These are phyloP conservation scores for Suillus tomentosus DNA, from an alignment of 768 basidiomycete genomes.

Conservation along the genomic window DNA sequence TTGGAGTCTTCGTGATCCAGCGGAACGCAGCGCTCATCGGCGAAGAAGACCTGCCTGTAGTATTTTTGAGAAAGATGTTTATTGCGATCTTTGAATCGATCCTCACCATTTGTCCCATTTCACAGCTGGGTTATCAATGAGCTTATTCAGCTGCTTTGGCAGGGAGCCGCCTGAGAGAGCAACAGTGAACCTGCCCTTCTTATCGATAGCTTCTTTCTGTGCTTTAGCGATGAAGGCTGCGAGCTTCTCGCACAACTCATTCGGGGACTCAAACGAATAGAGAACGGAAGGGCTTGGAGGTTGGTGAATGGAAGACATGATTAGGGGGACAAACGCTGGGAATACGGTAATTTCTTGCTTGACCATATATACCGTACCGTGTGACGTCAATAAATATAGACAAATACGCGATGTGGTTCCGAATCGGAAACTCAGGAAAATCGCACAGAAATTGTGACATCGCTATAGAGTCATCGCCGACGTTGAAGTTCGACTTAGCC, in stretches of 20 bases:
- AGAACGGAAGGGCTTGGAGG: conserved; percentile 71
- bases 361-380: conserved; percentile 11
- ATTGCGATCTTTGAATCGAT: conserved; percentile 7
- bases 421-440: neutral
- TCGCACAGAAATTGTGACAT: neutral
- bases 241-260: conserved; percentile 63
- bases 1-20: conserved; percentile 94
- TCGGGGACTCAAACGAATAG: conserved; percentile 61
- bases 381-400: conserved; percentile 33
- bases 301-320: conserved; percentile 40
- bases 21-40: conserved; percentile 93
- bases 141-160: conserved; percentile 75
- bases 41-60: conserved; percentile 94
- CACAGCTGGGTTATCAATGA: conserved; percentile 62
- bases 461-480: neutral
- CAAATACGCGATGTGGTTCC: conserved; percentile 15
- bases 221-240: conserved; percentile 83
- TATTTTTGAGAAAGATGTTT: neutral
- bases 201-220: conserved; percentile 86
- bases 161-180: conserved; percentile 94
- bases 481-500: neutral
- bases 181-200: conserved; percentile 87
- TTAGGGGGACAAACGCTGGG: conserved; percentile 21
- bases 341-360: conserved; percentile 7
- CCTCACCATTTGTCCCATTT: conserved; percentile 95